phyloP scores from a whole-genome alignment of 495 filamentous ascomycete species.

The Aspergillus steynii region DNA sequence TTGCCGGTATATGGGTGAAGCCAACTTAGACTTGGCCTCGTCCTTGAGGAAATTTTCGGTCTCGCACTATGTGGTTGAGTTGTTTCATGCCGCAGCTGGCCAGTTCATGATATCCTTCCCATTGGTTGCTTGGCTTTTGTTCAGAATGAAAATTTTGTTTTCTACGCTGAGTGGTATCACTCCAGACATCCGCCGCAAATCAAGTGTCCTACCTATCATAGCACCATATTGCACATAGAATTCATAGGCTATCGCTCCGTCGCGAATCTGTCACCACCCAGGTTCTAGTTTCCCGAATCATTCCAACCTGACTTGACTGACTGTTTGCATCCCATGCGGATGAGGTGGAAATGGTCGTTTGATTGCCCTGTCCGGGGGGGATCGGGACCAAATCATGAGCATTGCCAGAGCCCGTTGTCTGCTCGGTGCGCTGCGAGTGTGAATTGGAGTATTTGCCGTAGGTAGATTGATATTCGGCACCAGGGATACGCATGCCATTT shows the following conservation, averaged over 20 bases:
- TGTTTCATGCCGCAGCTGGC: background rate
- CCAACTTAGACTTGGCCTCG: background rate
- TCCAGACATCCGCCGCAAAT: background rate
- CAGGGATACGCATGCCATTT: constrained; percentile 26
- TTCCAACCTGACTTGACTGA: constrained; percentile 12
- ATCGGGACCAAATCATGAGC: constrained; percentile 9
- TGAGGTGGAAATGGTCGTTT: constrained; percentile 13
- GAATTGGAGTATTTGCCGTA: constrained; percentile 2
- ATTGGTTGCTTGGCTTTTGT: background rate
- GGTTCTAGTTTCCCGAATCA: constrained; percentile 16
- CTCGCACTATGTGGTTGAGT: no score
- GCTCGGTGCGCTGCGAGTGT: constrained; percentile 1
- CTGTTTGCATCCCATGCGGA: constrained; percentile 11
- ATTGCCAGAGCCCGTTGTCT: background rate
- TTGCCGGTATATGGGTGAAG: constrained; percentile 26
- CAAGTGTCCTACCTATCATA: background rate
- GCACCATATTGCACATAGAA: background rate
- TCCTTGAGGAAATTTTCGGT: no score
- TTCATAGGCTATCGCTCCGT: background rate
- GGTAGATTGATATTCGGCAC: constrained; percentile 18
- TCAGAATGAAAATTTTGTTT: no score
- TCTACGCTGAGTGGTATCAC: no score
- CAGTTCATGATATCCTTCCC: background rate
- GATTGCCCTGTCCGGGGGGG: constrained; percentile 7
- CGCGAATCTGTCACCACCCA: constrained; percentile 6